These are phyloP conservation scores for Fusarium decemcellulare DNA, from an alignment of 2,329 filamentous ascomycete species.

Conservation along the genomic window DNA sequence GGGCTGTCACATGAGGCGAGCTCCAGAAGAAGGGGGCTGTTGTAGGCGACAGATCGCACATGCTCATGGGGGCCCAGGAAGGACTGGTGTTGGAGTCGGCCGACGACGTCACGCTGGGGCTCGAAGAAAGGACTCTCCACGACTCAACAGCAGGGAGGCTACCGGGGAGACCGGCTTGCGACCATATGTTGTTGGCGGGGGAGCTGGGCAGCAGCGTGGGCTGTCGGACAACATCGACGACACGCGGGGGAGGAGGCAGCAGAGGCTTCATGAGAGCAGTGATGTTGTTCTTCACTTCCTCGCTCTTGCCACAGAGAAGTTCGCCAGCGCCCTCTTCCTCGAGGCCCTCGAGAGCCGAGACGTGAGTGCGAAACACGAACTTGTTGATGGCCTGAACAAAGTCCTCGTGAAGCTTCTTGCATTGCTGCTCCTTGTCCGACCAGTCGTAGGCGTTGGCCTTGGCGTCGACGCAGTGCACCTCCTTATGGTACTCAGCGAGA, in stretches of 20 bases:
- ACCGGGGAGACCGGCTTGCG: constrained; percentile 75
- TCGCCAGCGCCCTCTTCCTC: constrained; percentile 98
- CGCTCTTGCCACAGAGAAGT: constrained; percentile 89
- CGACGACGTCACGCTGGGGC: constrained; percentile 83
- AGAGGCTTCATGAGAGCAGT: constrained; percentile 89
- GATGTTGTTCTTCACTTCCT: constrained; percentile 92
- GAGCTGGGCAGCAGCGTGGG: constrained; percentile 89
- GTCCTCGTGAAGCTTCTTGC: constrained; percentile 97
- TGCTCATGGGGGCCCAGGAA: constrained; percentile 84
- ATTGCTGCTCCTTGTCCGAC: constrained; percentile 95
- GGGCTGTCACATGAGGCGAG: constrained; percentile 80
- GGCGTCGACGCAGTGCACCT: constrained; percentile 92
- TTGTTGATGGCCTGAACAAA: constrained; percentile 98
- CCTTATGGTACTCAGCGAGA: constrained; percentile 95
- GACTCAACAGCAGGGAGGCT: constrained; percentile 80
- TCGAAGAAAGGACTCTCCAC: constrained; percentile 93
- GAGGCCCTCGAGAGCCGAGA: constrained; percentile 90
- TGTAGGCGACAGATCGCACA: constrained; percentile 84
- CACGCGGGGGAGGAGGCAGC: constrained; percentile 86
- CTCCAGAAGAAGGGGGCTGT: constrained; percentile 84
- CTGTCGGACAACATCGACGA: constrained; percentile 91
- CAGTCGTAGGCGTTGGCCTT: constrained; percentile 93
- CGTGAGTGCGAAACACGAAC: constrained; percentile 93
- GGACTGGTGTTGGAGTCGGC: constrained; percentile 77
- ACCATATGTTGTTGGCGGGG: constrained; percentile 85